Base-by-base conservation (phyloP, 345 rosid species). In the Camelina neglecta region DNA sequence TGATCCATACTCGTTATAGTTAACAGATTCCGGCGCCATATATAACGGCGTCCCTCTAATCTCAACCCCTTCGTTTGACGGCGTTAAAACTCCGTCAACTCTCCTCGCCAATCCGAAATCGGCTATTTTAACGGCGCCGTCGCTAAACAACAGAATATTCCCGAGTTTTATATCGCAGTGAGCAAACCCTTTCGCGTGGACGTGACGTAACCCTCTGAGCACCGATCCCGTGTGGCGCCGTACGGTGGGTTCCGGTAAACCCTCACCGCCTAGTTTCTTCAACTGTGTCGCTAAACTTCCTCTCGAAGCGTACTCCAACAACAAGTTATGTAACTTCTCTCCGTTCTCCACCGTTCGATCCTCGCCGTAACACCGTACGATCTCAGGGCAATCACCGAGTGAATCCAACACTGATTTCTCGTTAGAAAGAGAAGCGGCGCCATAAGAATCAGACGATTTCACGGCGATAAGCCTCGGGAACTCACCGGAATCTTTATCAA, bases 21-120 rank as follows among this genome's bases (percentile, higher is more conserved):
- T 81, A 48, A 91, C 89, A 0, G 96, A 82, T 67, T 93, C 98
- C 12, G 96, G 98, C 21, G 97, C 87, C 86, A 89, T 76, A 47
- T 87, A 89, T 61, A 90, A 70, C 33, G 91, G 89, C 60, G 98
- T 93, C 12, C 98, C 98, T 64, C 92, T 55, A 50, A 84, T 79
- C 83, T 82, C 76, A 49, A 68, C 49, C 20, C 55, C 64, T 59
- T 33, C 70, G 54, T 38, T 67, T 21, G 33, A 67, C 75, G 64
- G 50, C 67, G 72, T 63, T 62, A 60, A 54, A 33, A 24, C 75
- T 50, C 24, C 69, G 74, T 68, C 10, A 41, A 31, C 65, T 47
- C 60, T 83, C 83, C 76, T 88, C 13, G 97, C 85, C 56, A 91
- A 69, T 11, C 97, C 98, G 55, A 91, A 93, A 69, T 93, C 97